These are phyloP conservation scores for Amorphotheca resinae DNA, from an alignment of 495 filamentous ascomycete genomes.

Conservation along the genomic window DNA sequence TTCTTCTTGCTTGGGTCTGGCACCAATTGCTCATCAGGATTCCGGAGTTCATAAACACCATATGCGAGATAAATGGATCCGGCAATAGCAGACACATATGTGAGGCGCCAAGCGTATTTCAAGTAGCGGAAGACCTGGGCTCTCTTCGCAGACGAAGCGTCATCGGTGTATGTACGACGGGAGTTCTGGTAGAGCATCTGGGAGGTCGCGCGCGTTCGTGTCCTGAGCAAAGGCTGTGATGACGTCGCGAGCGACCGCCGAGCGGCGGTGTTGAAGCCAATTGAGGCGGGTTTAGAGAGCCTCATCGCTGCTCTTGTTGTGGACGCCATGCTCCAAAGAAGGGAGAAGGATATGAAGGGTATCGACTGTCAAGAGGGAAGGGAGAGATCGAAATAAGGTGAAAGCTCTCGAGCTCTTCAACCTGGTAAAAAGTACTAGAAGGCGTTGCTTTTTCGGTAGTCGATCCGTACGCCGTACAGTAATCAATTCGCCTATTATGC, in stretches of 20 bases:
- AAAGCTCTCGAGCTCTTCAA: too few relatives aligned
- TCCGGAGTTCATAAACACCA: conserved; percentile 65
- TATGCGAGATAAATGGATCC: conserved; percentile 62
- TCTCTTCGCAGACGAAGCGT: conserved; percentile 21
- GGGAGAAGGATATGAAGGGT: conserved; percentile 3
- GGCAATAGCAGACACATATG: conserved; percentile 55
- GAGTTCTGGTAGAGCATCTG: conserved; percentile 12
- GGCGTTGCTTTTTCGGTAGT: too few relatives aligned
- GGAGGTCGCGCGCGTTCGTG: conserved; percentile 14
- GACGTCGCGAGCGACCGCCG: conserved; percentile 10
- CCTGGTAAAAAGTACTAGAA: too few relatives aligned
- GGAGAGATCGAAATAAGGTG: neutral
- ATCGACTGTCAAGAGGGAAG: neutral
- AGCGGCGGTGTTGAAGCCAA: conserved; percentile 9
- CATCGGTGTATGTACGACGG: conserved; percentile 19
- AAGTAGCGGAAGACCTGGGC: conserved; percentile 30
- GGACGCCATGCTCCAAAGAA: conserved; percentile 13
- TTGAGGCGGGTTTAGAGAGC: conserved; percentile 12
- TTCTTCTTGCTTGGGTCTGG: conserved; percentile 92
- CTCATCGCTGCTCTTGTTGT: conserved; percentile 15
- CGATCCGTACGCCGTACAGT: too few relatives aligned
- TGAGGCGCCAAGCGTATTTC: conserved; percentile 64
- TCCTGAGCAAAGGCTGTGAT: conserved; percentile 3
- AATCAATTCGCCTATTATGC: too few relatives aligned
- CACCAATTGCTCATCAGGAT: conserved; percentile 67